These are phyloP conservation scores for Eurotiales sp. DNA, from an alignment of 2,329 filamentous ascomycete species.

Conservation along the genomic window DNA sequence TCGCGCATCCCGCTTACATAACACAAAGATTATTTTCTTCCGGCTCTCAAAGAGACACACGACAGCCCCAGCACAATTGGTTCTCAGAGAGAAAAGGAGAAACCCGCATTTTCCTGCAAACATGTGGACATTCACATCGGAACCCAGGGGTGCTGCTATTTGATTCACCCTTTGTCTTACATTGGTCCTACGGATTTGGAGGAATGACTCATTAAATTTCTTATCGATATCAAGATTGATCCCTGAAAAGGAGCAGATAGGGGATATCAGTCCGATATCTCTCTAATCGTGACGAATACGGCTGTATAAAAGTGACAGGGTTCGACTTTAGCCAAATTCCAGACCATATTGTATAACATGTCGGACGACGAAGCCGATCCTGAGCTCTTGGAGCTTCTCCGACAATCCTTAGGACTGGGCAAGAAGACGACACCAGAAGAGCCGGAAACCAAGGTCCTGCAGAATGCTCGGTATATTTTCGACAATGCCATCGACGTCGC, in stretches of 20 bases:
- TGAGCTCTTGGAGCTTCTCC: conserved; percentile 80
- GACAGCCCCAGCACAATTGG: background rate
- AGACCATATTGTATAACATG: conserved; percentile 55
- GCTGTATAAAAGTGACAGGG: too few relatives aligned
- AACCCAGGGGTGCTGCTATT: background rate
- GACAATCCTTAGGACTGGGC: conserved; percentile 66
- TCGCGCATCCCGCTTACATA: conserved; percentile 2
- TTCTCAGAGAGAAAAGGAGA: background rate
- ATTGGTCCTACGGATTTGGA: background rate
- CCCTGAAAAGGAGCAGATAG: background rate
- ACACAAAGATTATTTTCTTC: background rate
- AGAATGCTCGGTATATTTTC: conserved; percentile 80
- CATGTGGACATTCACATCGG: background rate
- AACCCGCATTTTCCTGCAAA: background rate
- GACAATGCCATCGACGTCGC: conserved; percentile 92
- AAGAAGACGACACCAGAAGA: conserved; percentile 50
- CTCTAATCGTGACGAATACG: too few relatives aligned
- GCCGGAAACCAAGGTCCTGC: conserved; percentile 74
- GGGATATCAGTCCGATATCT: too few relatives aligned
- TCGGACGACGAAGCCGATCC: conserved; percentile 89
- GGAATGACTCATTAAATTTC: conserved; percentile 7
- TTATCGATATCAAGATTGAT: conserved; percentile 6
- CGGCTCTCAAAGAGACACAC: background rate
- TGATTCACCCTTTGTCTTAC: background rate
- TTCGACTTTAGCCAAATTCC: too few relatives aligned